Evolutionary conservation across 352 stramenopile species (phyloP).

Genomic region (Pythium sukuiense): DNA sequence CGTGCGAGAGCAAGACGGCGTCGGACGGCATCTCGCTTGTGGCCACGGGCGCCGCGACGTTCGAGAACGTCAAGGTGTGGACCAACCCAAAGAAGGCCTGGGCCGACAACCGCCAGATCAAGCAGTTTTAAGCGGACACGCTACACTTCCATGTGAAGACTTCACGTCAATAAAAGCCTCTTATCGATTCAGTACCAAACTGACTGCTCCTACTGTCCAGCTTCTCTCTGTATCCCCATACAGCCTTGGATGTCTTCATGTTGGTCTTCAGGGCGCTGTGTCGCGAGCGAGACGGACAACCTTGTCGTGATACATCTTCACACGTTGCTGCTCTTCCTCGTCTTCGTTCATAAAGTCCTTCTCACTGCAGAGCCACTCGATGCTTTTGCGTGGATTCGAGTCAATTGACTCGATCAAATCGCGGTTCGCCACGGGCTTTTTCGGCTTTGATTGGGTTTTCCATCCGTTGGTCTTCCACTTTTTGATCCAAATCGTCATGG

Average conservation of each 20-base stretch:
- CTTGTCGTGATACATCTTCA: neutral
- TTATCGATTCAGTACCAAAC: too few relatives aligned
- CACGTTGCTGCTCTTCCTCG: too few relatives aligned
- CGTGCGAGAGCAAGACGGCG: conserved; percentile 43
- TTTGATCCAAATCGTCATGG: neutral
- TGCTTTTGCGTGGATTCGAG: too few relatives aligned
- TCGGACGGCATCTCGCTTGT: conserved; percentile 61
- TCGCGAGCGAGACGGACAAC: neutral
- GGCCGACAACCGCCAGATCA: conserved; percentile 40
- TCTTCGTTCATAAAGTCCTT: neutral
- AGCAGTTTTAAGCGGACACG: conserved; percentile 7
- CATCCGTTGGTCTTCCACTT: neutral
- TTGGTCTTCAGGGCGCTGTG: too few relatives aligned
- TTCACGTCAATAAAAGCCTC: neutral
- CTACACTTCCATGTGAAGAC: neutral
- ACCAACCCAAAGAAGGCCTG: conserved; percentile 64
- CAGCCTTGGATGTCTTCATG: too few relatives aligned
- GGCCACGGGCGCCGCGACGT: conserved; percentile 43
- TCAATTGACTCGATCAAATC: neutral
- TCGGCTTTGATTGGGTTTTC: too few relatives aligned
- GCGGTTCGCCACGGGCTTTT: neutral
- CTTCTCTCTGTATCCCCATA: too few relatives aligned
- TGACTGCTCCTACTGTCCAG: too few relatives aligned
- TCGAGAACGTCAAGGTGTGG: conserved; percentile 67
- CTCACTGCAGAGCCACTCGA: neutral